Base-by-base conservation (phyloP, 2,329 filamentous ascomycete genomes). In the Catunica adiposa region DNA sequence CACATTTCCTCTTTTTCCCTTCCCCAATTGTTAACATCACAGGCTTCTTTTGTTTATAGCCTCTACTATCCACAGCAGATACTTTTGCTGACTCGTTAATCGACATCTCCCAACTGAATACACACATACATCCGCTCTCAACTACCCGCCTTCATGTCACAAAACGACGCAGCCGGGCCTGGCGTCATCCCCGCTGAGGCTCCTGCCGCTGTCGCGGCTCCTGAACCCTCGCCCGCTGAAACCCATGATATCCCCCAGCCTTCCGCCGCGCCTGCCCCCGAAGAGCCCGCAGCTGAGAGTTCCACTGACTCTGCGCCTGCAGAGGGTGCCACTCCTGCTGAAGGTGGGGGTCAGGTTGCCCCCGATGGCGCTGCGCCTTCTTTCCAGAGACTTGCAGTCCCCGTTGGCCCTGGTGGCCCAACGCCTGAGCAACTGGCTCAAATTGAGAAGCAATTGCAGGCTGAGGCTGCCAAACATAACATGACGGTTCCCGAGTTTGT, bases 401-500 rank as follows among this genome's bases (percentile, higher is more conserved):
- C 65, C 57, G 66, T 70, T 61, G 60, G 64, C 54, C 66, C 67
- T 37, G 68, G 66, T 55, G 71, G 72, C 61, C 87, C 87, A 34
- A 80, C 83, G 20, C 89, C 85, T 51, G 84, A 95, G 71, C 89
- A 96, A 72, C 86, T 95, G 61, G 79, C 80, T 56, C 76, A 78
- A 56, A 92, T 96, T 76, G 86, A 94, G 68, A 79, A 82, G 63
- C 84, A 92, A 69, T 72, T 96, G 47, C 83, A 84, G 51, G 78
- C 79, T 53, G 89, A 96, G 69, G 90, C 90, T 51, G 76, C 85
- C 64, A 89, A 85, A 70, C 79, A 83, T 60, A 89, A 89, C 66
- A 82, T 97, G 77, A 81, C 84, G 5, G 83, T 92, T 0, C 87
- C 84, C 47, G 76, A 95, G 68, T 95, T 94, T 66, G 78, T 94